Conservation (phyloP, 371 early-diverging fungal genomes). For the Mortierella sp. region DNA sequence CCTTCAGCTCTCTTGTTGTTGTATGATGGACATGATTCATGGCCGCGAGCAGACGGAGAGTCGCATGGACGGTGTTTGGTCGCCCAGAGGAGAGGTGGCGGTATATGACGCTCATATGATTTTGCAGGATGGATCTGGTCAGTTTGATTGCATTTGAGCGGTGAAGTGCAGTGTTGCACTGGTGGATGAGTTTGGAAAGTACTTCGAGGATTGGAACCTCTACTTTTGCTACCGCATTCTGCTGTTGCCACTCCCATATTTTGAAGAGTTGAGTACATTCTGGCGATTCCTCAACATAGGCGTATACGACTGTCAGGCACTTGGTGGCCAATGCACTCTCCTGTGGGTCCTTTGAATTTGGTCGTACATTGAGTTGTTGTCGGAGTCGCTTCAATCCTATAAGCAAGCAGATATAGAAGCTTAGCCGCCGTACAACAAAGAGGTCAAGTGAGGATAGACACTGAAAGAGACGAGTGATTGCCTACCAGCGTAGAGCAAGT, state of each 20-base stretch:
- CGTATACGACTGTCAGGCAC: constrained; percentile 27
- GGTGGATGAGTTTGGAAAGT: constrained; percentile 48
- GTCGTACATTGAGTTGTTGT: constrained; percentile 47
- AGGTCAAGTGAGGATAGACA: background rate
- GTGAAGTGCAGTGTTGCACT: constrained; percentile 51
- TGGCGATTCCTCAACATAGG: constrained; percentile 47
- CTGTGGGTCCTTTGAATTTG: constrained; percentile 44
- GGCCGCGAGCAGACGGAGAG: constrained; percentile 60
- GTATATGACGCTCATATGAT: constrained; percentile 47
- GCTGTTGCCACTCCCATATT: constrained; percentile 63
- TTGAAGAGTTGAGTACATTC: constrained; percentile 49
- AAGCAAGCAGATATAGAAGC: background rate
- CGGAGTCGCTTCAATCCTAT: constrained; percentile 43
- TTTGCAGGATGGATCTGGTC: constrained; percentile 44
- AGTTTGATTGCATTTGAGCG: constrained; percentile 39
- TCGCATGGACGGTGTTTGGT: constrained; percentile 47
- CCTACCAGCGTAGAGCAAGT: constrained; percentile 35
- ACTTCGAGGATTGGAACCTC: constrained; percentile 66
- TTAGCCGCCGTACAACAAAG: background rate
- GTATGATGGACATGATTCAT: constrained; percentile 55
- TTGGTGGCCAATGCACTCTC: constrained; percentile 46
- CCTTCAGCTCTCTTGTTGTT: constrained; percentile 49
- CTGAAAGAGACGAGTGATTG: background rate
- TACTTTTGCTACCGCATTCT: constrained; percentile 83
- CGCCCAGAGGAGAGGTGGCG: constrained; percentile 47